Conservation (phyloP, 768 basidiomycete genomes). For the Tephrocybe rancida region DNA sequence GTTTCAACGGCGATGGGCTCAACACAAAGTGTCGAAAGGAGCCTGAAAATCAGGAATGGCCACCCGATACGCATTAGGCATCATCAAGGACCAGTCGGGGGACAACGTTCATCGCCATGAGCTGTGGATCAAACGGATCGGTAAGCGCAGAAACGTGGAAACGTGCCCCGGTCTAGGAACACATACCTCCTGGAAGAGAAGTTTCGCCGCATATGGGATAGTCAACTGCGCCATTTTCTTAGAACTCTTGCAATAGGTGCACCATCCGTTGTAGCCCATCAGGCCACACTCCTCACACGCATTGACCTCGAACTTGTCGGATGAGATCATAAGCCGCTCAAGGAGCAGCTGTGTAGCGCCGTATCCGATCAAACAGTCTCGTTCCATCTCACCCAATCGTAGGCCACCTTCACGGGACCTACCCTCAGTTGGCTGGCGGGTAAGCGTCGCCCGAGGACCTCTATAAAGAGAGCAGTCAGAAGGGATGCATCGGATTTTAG, state of each 20-base stretch:
- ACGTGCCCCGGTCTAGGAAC: not conserved
- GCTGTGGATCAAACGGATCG: conserved; percentile 39
- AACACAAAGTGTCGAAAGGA: not conserved
- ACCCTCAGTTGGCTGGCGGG: conserved; percentile 98
- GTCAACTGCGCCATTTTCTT: conserved; percentile 95
- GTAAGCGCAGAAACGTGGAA: not conserved
- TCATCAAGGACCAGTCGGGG: conserved; percentile 88
- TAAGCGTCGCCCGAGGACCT: conserved; percentile 94
- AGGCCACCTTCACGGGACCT: conserved; percentile 96
- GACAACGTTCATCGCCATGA: conserved; percentile 98
- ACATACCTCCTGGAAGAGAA: conserved; percentile 86
- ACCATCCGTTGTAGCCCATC: conserved; percentile 96
- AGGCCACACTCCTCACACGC: conserved; percentile 94
- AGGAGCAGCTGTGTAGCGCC: conserved; percentile 97
- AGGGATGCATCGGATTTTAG: conserved; percentile 2
- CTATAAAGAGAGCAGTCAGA: conserved; percentile 38
- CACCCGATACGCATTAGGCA: conserved; percentile 38
- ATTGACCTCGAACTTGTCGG: conserved; percentile 96
- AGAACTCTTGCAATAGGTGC: conserved; percentile 96
- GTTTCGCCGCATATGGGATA: conserved; percentile 95
- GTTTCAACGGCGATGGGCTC: conserved; percentile 9
- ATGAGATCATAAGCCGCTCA: conserved; percentile 98
- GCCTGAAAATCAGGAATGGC: not conserved
- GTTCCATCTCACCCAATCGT: conserved; percentile 98
- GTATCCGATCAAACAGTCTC: conserved; percentile 97